Evolutionary conservation across 805 yeast species (phyloP).

Genomic region (Candida saitoana): DNA sequence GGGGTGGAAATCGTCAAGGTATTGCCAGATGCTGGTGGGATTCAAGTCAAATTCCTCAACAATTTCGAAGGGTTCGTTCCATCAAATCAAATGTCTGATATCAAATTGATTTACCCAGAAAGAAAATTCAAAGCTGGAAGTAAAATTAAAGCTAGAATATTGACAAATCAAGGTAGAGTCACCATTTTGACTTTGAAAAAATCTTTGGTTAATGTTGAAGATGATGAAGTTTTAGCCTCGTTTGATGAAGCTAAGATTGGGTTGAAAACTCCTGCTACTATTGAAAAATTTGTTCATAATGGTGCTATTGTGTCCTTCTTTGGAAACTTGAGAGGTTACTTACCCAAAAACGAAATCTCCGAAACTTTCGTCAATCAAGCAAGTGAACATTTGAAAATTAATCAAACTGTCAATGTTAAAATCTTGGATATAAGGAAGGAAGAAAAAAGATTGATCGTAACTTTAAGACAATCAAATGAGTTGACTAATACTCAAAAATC

Average conservation of each 20-base stretch:
- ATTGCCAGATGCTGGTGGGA: conserved; percentile 56
- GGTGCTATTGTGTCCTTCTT: conserved; percentile 87
- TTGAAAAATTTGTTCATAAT: conserved; percentile 61
- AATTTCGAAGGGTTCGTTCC: conserved; percentile 74
- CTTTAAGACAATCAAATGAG: conserved; percentile 65
- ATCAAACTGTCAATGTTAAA: conserved; percentile 77
- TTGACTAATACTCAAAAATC: conserved; percentile 45
- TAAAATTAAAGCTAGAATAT: conserved; percentile 71
- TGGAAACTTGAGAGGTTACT: conserved; percentile 69
- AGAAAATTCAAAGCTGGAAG: conserved; percentile 84
- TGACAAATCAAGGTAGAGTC: conserved; percentile 47
- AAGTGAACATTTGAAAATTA: conserved; percentile 70
- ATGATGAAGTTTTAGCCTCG: conserved; percentile 44
- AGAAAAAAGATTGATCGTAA: conserved; percentile 58
- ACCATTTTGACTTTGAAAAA: conserved; percentile 75
- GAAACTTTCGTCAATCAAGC: conserved; percentile 81
- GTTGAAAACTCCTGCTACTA: conserved; percentile 64
- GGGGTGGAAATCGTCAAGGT: conserved; percentile 53
- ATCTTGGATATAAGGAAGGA: conserved; percentile 52
- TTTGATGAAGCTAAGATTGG: conserved; percentile 41
- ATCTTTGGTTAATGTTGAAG: conserved; percentile 66
- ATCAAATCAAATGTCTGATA: conserved; percentile 74
- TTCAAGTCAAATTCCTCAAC: conserved; percentile 61
- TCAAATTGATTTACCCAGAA: conserved; percentile 82
- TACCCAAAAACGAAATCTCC: conserved; percentile 85